Evolutionary conservation across 2,329 filamentous ascomycete genomes (phyloP), one percentile per base, ranked within the genome.

Genomic region (Aspergillus alliaceus): DNA sequence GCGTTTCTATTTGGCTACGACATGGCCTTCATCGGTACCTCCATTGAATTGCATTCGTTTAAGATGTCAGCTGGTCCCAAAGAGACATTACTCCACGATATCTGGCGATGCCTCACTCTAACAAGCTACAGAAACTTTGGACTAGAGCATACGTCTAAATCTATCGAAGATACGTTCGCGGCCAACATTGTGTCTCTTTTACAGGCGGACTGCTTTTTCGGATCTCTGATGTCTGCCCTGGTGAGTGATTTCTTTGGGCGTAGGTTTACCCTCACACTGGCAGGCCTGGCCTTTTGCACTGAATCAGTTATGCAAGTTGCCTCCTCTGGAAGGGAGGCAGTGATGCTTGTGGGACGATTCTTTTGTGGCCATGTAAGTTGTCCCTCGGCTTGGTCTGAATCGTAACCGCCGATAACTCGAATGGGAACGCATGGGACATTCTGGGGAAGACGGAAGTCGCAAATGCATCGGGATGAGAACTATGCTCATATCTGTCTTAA

Each of bases 271-370:
- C 77, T 90, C 25, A 77, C 87, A 25, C 69, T 76, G 32, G 80
- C 82, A 6, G 84, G 85, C 27, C 49, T 80, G 2, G 69, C 87
- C 40, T 85, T 86, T 31, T 79, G 80, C 35, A 59, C 84, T 15
- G 87, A 87, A 5, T 31, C 42, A 31, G 8, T n/a, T n/a, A 31
- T 47, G 15, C 42, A 47, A n/a, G n/a, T 47, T 47, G 42, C 25
- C 18, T 31, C 42, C 1, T 31, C 14, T 8, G 25, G 42, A 5
- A 72, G 53, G 74, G 1, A 32, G 27, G 44, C 35, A 50, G 31
- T 47, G 42, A 47, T 47, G 44, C n/a, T 50, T 48, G 55, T 57
- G 35, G 49, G 55, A 35, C 47, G 1, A 22, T 32, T 47, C 2
- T 3, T 29, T 20, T 14, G n/a, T 31, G 42, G 42, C 20, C 42